phyloP scores from a whole-genome alignment of 495 filamentous ascomycete species.

The Clavariopsis aquatica region DNA sequence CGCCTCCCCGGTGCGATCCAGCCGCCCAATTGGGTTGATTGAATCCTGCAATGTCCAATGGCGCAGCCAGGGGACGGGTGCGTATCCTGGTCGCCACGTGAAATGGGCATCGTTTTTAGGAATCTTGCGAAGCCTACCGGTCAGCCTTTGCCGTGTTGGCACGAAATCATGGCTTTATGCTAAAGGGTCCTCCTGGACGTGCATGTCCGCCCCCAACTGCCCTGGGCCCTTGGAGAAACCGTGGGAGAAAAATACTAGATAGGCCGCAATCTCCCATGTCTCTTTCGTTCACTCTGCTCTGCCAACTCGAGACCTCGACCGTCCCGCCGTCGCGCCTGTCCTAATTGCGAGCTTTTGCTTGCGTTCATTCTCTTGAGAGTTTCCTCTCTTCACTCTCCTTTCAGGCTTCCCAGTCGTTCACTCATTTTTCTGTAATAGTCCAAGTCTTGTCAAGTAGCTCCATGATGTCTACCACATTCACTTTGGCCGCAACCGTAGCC shows the following conservation, averaged over 20 bases:
- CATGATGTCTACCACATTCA: constrained; percentile 31
- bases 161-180: constrained; percentile 27
- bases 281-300: constrained; percentile 7
- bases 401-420: constrained; percentile 30
- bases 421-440: constrained; percentile 16
- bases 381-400: constrained; percentile 32
- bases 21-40: neutral
- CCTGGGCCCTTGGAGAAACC: constrained; percentile 6
- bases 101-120: neutral
- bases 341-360: constrained; percentile 38
- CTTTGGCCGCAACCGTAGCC: constrained; percentile 12
- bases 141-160: constrained; percentile 13
- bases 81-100: neutral
- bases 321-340: constrained; percentile 17
- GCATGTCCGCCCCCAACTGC: constrained; percentile 9
- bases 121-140: neutral
- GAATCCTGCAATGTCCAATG: neutral
- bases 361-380: constrained; percentile 40
- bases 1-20: neutral
- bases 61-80: neutral
- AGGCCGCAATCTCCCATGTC: constrained; percentile 25
- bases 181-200: constrained; percentile 1
- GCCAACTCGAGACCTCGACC: neutral
- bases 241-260: neutral
- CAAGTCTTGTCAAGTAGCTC: constrained; percentile 13